These are phyloP conservation scores for Entomophthora muscae DNA, from an alignment of 371 early-diverging fungal species.

Conservation along the genomic window DNA sequence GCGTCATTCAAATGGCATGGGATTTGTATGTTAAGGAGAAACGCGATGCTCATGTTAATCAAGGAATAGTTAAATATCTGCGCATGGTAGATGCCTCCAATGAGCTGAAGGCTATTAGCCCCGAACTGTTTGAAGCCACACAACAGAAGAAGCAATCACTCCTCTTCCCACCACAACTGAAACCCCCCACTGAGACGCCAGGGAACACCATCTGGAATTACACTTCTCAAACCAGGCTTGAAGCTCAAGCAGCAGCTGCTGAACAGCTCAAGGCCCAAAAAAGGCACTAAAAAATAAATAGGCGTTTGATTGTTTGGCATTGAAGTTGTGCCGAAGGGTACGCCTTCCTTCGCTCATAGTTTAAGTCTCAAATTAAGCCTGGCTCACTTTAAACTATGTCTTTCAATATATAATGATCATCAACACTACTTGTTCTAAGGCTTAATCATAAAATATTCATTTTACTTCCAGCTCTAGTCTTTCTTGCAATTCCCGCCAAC, in stretches of 20 bases:
- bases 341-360: too few species aligned
- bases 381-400: too few species aligned
- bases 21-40: conserved; percentile 38
- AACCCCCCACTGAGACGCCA: conserved; percentile 13
- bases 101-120: conserved; percentile 43
- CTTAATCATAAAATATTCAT: too few species aligned
- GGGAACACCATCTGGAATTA: conserved; percentile 7
- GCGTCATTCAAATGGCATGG: conserved; percentile 59
- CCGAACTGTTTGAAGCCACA: conserved; percentile 42
- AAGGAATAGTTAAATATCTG: conserved; percentile 46
- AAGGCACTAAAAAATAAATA: background rate
- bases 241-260: background rate
- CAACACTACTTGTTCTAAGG: too few species aligned
- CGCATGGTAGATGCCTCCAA: conserved; percentile 50
- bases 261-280: background rate
- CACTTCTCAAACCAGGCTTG: background rate
- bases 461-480: too few species aligned
- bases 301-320: too few species aligned
- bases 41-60: conserved; percentile 30
- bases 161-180: conserved; percentile 13
- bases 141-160: conserved; percentile 11
- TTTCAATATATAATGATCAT: too few species aligned
- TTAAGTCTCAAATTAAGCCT: too few species aligned
- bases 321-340: too few species aligned
- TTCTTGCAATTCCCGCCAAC: too few species aligned